A percentile compares a stretch with the other conserved stretches of the same genome.
These are phyloP conservation scores for Colletotrichum liriopes DNA, from an alignment of 2,329 filamentous ascomycete species.

Conservation along the genomic window DNA sequence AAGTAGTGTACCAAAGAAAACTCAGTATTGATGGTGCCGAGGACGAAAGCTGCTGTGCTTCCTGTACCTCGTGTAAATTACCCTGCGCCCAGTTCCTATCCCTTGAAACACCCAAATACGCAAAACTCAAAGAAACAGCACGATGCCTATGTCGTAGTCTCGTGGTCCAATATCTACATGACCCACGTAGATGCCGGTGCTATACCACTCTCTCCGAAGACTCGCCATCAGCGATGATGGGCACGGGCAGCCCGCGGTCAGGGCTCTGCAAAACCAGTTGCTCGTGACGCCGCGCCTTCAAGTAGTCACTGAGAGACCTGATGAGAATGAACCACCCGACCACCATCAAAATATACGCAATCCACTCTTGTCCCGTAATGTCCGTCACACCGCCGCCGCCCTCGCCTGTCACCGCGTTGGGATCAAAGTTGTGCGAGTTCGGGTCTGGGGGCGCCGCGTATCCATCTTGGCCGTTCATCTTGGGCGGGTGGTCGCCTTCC, in stretches of 20 bases:
- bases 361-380: slow-evolving; percentile 85
- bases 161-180: slow-evolving; percentile 1
- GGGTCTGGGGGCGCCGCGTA: slow-evolving; percentile 85
- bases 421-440: slow-evolving; percentile 91
- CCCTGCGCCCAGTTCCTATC: slow-evolving; percentile 35
- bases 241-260: slow-evolving; percentile 86
- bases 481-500: slow-evolving; percentile 53
- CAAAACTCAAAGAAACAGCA: slow-evolving; percentile 27
- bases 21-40: slow-evolving; percentile 34
- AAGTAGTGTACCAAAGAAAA: slow-evolving; percentile 1
- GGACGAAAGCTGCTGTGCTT: slow-evolving; percentile 13
- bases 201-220: slow-evolving; percentile 83
- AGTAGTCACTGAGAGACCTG: slow-evolving; percentile 90
- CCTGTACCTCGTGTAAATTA: slow-evolving; percentile 32
- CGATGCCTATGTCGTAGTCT: slow-evolving; percentile 20
- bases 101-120: slow-evolving; percentile 7
- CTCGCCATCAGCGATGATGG: slow-evolving; percentile 91
- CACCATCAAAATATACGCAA: slow-evolving; percentile 95
- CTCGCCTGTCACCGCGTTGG: slow-evolving; percentile 73
- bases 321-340: slow-evolving; percentile 99
- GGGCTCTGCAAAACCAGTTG: slow-evolving; percentile 94
- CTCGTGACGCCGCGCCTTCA: slow-evolving; percentile 90
- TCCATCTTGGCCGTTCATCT: slow-evolving; percentile 67
- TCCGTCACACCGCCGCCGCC: slow-evolving; percentile 63
- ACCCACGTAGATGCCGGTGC: background rate